These are phyloP conservation scores for Bipolaris sorokiniana DNA, from an alignment of 2,329 filamentous ascomycete species.

Conservation along the genomic window DNA sequence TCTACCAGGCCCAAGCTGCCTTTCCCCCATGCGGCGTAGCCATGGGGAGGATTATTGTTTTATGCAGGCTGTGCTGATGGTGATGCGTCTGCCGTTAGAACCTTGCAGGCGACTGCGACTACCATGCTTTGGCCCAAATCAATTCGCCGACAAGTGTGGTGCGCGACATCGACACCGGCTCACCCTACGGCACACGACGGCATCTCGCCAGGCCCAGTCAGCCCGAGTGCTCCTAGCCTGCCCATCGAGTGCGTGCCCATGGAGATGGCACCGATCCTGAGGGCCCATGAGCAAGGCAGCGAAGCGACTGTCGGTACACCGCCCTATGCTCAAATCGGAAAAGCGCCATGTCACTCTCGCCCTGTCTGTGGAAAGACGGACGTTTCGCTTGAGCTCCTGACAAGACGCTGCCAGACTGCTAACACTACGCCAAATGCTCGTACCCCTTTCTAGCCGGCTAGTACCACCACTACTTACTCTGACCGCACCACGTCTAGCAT, in stretches of 20 bases:
- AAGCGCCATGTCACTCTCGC: constrained; percentile 20
- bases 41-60: constrained; percentile 33
- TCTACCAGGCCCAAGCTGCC: constrained; percentile 3
- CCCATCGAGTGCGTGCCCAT: constrained; percentile 34
- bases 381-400: constrained; percentile 22
- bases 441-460: constrained; percentile 28
- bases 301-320: constrained; percentile 9
- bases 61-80: constrained; percentile 34
- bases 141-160: constrained; percentile 40
- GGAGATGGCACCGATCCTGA: constrained; percentile 27
- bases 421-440: constrained; percentile 1
- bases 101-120: constrained; percentile 32
- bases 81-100: constrained; percentile 41
- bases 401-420: not conserved
- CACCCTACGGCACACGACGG: constrained; percentile 27
- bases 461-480: not conserved
- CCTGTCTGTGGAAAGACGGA: constrained; percentile 10
- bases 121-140: constrained; percentile 22
- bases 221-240: constrained; percentile 22
- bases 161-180: constrained; percentile 28
- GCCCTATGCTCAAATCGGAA: constrained; percentile 14
- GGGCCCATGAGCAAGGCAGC: constrained; percentile 7
- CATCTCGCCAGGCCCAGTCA: constrained; percentile 31
- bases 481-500: not conserved
- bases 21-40: constrained; percentile 22